A percentile compares a stretch with the other conserved stretches of the same genome.
Conservation (phyloP, 192 early-diverging fungal genomes). For the Pilaira anomala region DNA sequence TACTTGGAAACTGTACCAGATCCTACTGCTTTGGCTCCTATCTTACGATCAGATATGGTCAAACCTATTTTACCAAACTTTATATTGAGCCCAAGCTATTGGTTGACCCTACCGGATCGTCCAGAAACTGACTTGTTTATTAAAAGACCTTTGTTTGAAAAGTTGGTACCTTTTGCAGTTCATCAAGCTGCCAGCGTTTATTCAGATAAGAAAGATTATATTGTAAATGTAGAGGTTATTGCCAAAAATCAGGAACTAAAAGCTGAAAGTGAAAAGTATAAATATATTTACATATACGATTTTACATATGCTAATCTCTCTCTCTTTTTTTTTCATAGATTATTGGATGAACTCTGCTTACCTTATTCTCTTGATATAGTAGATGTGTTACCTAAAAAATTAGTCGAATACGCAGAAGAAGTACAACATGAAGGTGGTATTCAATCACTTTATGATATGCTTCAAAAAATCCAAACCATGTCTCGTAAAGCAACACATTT, state of each 20-base stretch:
- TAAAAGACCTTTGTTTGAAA: conserved; percentile 66
- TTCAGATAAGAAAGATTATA: conserved; percentile 71
- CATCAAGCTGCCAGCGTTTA: conserved; percentile 89
- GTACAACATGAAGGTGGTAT: conserved; percentile 74
- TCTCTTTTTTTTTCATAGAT: conserved; percentile 44
- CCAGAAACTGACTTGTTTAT: conserved; percentile 37
- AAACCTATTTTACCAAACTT: conserved; percentile 48
- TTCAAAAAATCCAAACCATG: conserved; percentile 59
- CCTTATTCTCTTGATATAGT: conserved; percentile 50
- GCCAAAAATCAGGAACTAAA: conserved; percentile 61
- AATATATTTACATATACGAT: background rate
- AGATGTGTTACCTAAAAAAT: conserved; percentile 69
- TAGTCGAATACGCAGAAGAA: conserved; percentile 71
- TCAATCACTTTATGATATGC: conserved; percentile 55
- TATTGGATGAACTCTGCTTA: conserved; percentile 23
- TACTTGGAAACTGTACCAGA: conserved; percentile 79
- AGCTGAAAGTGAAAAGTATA: conserved; percentile 13
- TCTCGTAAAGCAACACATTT: conserved; percentile 48
- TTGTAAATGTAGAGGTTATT: conserved; percentile 64
- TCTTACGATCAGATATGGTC: conserved; percentile 73
- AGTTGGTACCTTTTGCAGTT: conserved; percentile 86
- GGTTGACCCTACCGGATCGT: background rate
- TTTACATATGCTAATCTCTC: background rate
- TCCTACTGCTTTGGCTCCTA: conserved; percentile 48
- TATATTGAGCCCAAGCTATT: conserved; percentile 39